These are phyloP conservation scores for Alternaria rosae DNA, from an alignment of 2,329 filamentous ascomycete species.

Conservation along the genomic window DNA sequence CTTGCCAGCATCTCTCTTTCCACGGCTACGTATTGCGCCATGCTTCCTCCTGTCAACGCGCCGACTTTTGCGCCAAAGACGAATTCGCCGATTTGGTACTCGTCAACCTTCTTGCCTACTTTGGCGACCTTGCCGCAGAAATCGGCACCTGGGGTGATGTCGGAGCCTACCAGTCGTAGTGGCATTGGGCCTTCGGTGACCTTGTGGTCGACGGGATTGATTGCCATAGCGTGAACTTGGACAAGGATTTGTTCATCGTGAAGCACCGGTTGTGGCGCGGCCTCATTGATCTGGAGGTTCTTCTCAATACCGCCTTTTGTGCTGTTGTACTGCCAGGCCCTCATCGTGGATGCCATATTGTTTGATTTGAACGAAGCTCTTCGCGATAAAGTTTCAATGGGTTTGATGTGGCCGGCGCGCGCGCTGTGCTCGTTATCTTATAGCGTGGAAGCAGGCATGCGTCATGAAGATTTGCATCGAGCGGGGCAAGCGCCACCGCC, in stretches of 20 bases:
- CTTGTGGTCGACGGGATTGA: constrained; percentile 74
- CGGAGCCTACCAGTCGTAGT: constrained; percentile 45
- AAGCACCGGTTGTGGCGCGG: constrained; percentile 51
- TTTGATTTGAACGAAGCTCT: neutral
- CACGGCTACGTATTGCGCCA: constrained; percentile 50
- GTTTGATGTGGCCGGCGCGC: neutral
- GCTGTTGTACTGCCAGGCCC: constrained; percentile 64
- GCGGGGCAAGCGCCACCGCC: constrained; percentile 7
- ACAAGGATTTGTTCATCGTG: constrained; percentile 61
- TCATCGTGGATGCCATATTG: constrained; percentile 56
- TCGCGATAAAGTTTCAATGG: neutral
- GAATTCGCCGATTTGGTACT: constrained; percentile 46
- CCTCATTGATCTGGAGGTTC: constrained; percentile 57
- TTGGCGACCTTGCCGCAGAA: constrained; percentile 59
- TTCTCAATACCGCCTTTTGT: constrained; percentile 60
- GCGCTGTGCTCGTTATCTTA: constrained; percentile 4
- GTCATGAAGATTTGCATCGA: constrained; percentile 10
- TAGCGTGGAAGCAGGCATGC: constrained; percentile 3
- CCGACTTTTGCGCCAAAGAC: constrained; percentile 51
- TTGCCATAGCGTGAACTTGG: constrained; percentile 59
- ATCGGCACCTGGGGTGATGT: constrained; percentile 57
- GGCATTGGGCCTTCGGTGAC: constrained; percentile 58
- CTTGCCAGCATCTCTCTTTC: constrained; percentile 22
- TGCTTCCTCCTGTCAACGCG: constrained; percentile 43
- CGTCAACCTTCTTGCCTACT: constrained; percentile 35